Evolutionary conservation across 169 alveolate species (phyloP).

Genomic region (Eimeria tenella): DNA sequence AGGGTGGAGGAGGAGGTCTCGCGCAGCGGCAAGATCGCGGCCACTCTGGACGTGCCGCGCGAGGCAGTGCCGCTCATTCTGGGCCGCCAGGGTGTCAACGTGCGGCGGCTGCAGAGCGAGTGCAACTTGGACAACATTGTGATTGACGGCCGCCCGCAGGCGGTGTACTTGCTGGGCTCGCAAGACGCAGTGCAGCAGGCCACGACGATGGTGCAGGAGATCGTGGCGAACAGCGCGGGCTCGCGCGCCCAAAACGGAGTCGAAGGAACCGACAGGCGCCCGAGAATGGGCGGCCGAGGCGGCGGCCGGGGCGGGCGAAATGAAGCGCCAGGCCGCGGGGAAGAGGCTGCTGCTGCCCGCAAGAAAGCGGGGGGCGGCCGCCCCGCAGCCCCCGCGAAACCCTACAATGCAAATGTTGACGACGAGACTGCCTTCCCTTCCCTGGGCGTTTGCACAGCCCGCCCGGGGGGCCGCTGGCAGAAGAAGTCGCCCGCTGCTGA

Average conservation of each 20-base stretch:
- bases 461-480: constrained; percentile 77
- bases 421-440: constrained; percentile 78
- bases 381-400: constrained; percentile 68
- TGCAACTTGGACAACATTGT: constrained; percentile 69
- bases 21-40: constrained; percentile 54
- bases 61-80: constrained; percentile 72
- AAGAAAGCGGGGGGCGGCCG: constrained; percentile 27
- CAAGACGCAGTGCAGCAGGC: constrained; percentile 68
- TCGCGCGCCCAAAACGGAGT: constrained; percentile 22
- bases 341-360: neutral
- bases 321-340: constrained; percentile 10
- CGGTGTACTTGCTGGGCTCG: constrained; percentile 56
- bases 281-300: constrained; percentile 44
- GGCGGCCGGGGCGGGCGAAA: constrained; percentile 59
- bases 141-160: constrained; percentile 72
- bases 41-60: constrained; percentile 36
- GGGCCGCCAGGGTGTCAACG: constrained; percentile 75
- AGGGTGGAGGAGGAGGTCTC: constrained; percentile 54
- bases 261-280: constrained; percentile 58
- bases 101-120: constrained; percentile 61
- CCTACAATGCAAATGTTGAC: constrained; percentile 58
- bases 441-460: constrained; percentile 65
- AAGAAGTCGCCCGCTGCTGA: constrained; percentile 55
- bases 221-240: constrained; percentile 51
- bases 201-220: constrained; percentile 48